Evolutionary conservation across 768 basidiomycete genomes (phyloP).

Genomic region (Suillus fuscotomentosus): DNA sequence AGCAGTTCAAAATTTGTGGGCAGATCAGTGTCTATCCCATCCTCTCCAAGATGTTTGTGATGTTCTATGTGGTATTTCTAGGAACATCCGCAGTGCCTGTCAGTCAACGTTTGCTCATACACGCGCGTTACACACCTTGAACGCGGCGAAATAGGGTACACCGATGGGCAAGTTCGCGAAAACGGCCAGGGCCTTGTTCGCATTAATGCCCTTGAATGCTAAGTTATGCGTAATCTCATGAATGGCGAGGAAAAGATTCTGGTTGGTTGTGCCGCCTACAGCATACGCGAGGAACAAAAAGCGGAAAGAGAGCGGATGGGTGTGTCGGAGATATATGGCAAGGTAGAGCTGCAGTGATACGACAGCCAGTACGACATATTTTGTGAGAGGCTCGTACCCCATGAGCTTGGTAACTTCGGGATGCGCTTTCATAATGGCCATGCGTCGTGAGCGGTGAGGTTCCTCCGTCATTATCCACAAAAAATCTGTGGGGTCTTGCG

Average conservation of each 20-base stretch:
- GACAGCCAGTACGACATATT: conserved; percentile 84
- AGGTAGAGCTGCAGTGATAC: conserved; percentile 70
- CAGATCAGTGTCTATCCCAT: conserved; percentile 94
- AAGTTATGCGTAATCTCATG: conserved; percentile 99
- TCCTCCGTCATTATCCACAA: conserved; percentile 98
- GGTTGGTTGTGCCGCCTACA: conserved; percentile 94
- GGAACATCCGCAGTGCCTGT: conserved; percentile 4
- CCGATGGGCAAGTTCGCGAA: conserved; percentile 93
- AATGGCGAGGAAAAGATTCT: conserved; percentile 96
- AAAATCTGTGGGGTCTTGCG: conserved; percentile 82
- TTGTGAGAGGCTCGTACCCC: conserved; percentile 92
- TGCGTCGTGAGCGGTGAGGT: conserved; percentile 86
- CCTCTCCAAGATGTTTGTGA: conserved; percentile 93
- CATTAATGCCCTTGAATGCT: conserved; percentile 78
- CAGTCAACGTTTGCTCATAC: neutral
- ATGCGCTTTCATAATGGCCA: conserved; percentile 90
- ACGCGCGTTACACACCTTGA: conserved; percentile 61
- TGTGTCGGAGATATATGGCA: conserved; percentile 66
- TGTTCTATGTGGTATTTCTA: conserved; percentile 94
- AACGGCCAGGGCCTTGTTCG: conserved; percentile 87
- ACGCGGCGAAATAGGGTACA: conserved; percentile 91
- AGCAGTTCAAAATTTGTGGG: conserved; percentile 85
- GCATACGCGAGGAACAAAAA: conserved; percentile 81
- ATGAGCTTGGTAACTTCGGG: conserved; percentile 96
- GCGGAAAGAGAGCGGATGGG: conserved; percentile 61